phyloP scores from a whole-genome alignment of 2,329 filamentous ascomycete species.

The Colletotrichum sp. region DNA sequence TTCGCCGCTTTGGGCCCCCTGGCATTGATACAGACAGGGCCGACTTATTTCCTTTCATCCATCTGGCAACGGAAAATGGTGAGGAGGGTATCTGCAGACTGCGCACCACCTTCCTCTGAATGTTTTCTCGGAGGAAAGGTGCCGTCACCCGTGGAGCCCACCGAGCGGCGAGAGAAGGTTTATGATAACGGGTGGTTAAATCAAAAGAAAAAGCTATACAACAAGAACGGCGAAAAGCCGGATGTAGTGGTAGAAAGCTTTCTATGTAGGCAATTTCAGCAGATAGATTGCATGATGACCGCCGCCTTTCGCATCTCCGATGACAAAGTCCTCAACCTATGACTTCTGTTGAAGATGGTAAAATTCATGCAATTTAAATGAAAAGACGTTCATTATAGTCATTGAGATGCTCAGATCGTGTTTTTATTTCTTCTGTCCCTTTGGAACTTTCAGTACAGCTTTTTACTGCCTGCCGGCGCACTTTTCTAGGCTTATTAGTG shows the following conservation, averaged over 20 bases:
- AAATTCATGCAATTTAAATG: background rate
- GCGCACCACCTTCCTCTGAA: background rate
- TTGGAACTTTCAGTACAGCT: background rate
- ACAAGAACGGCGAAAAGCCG: background rate
- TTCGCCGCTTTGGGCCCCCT: constrained; percentile 8
- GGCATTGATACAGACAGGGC: constrained; percentile 10
- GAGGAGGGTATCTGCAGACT: background rate
- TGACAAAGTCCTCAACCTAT: background rate
- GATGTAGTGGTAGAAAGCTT: constrained; percentile 17
- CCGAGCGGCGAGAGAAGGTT: constrained; percentile 1
- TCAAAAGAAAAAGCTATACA: constrained; percentile 18
- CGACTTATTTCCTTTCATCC: constrained; percentile 18
- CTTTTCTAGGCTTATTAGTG: background rate
- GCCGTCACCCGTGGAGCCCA: background rate
- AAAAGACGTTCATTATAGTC: background rate
- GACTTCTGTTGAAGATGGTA: background rate
- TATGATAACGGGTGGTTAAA: background rate
- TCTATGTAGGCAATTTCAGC: constrained; percentile 13
- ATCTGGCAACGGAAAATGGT: constrained; percentile 18
- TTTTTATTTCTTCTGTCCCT: background rate
- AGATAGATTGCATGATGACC: constrained; percentile 11
- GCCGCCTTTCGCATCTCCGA: background rate
- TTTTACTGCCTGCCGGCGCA: background rate
- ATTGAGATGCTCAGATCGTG: background rate
- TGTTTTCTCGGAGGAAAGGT: background rate